Base-by-base conservation (phyloP, 1,284 basidiomycete species). In the Heterobasidion occidentale region DNA sequence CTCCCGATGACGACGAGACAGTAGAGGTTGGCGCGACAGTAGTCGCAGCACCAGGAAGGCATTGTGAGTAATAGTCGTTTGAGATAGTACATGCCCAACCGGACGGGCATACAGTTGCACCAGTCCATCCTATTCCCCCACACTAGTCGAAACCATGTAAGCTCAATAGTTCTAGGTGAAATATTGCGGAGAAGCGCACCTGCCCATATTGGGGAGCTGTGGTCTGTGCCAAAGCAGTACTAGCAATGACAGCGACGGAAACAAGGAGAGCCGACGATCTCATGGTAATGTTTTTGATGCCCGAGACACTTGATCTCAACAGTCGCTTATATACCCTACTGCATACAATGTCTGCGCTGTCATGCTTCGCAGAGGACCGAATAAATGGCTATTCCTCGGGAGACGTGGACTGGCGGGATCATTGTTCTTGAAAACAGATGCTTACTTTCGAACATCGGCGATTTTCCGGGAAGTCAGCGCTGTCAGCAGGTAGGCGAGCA, bases 81-180 rank as follows among this genome's bases (percentile, higher is more conserved):
- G 70, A 66, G 38, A 67, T 64, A 1, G 70, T 75, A 66, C 81
- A 83, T 9, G 68, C 66, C 73, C 75, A 81, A 36, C 79, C 77
- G 8, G 68, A 65, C 6, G 75, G 70, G 59, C 78, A 81, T 2
- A 68, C 61, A 1, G 78, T 81, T 3, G 79, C 64, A 12, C 80
- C 80, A 8, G 73, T 71, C 78, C 78, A 83, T 6, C 77, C 75
- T 50, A 62, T 69, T 17, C 57, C 57, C 4, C 54, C 57, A 35
- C 57, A 58, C 56, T 54, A 35, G 12, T 55, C 60, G 14, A 51
- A n/a, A 35, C 19, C 36, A 34, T 50, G 35, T 19, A 19, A 17
- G 5, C 7, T 14, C 19, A 11, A 20, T 77, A 77, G 54, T 74
- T 76, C 57, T 75, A 78, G 73, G 53, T 9, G 20, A 20, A 49